These are phyloP conservation scores for Phytopythium cucurbitacearum DNA, from an alignment of 352 stramenopile genomes.

Conservation along the genomic window DNA sequence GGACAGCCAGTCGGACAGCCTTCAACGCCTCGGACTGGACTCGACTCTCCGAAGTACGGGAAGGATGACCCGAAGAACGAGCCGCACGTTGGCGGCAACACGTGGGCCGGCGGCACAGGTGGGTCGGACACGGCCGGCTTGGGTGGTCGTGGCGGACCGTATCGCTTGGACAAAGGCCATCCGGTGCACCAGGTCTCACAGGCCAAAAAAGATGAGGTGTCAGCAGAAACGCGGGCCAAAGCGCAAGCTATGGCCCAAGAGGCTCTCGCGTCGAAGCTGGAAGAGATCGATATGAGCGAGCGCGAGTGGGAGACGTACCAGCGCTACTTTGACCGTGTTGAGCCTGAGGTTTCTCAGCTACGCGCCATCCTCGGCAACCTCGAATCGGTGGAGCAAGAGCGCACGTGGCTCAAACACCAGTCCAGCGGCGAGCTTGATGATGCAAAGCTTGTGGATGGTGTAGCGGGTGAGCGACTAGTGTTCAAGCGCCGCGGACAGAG, in stretches of 20 bases:
- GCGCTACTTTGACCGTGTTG: constrained; percentile 62
- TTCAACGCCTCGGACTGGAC: constrained; percentile 62
- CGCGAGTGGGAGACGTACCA: constrained; percentile 81
- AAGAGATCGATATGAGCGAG: constrained; percentile 85
- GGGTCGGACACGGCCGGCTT: constrained; percentile 92
- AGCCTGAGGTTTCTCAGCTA: constrained; percentile 75
- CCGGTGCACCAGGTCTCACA: constrained; percentile 93
- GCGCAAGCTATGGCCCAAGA: constrained; percentile 70
- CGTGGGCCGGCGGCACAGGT: constrained; percentile 91
- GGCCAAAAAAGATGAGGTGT: constrained; percentile 91
- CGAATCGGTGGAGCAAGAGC: constrained; percentile 81
- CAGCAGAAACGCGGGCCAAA: constrained; percentile 66
- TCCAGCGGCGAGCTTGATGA: constrained; percentile 95
- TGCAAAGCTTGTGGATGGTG: constrained; percentile 90
- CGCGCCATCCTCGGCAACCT: constrained; percentile 79
- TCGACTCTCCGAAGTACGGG: constrained; percentile 88
- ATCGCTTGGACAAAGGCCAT: constrained; percentile 93
- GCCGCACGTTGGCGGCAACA: constrained; percentile 93
- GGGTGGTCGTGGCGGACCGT: constrained; percentile 92
- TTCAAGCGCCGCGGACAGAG: constrained; percentile 90
- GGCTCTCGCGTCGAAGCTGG: constrained; percentile 59
- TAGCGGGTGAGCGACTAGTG: constrained; percentile 90
- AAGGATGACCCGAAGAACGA: constrained; percentile 94
- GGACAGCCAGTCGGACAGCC: constrained; percentile 25
- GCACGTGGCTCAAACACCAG: constrained; percentile 92